Evolutionary conservation across 306 rosid species (phyloP).

Genomic region (Gynostemma pentaphyllum): DNA sequence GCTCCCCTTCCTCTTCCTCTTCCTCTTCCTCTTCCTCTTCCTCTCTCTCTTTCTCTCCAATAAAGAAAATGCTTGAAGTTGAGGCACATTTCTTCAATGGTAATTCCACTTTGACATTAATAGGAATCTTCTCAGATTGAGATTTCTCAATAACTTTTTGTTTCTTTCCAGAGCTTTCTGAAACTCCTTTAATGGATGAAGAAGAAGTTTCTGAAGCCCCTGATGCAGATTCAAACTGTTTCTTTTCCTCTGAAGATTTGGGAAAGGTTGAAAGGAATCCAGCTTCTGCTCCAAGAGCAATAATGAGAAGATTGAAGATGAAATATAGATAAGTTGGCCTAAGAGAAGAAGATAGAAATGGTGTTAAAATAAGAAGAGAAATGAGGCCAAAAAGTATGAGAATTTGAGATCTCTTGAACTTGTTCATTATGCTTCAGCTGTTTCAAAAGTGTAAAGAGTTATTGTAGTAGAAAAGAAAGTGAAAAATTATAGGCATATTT

Average conservation of each 20-base stretch:
- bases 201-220: background rate
- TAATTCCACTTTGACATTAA: conserved; percentile 13
- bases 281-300: conserved; percentile 65
- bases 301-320: conserved; percentile 49
- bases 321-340: conserved; percentile 49
- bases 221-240: conserved; percentile 1
- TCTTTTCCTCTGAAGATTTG: conserved; percentile 30
- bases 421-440: conserved; percentile 25
- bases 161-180: background rate
- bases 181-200: background rate
- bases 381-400: conserved; percentile 30
- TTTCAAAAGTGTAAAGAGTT: background rate
- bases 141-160: conserved; percentile 22
- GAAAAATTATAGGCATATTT: background rate
- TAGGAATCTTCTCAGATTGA: conserved; percentile 24
- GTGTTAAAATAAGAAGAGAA: conserved; percentile 50
- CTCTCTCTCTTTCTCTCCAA: conserved; percentile 38
- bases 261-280: conserved; percentile 51
- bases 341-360: conserved; percentile 48
- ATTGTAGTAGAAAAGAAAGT: background rate
- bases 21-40: conserved; percentile 22
- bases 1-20: conserved; percentile 21
- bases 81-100: conserved; percentile 46
- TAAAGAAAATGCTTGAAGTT: conserved; percentile 46
- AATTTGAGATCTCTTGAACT: conserved; percentile 39